These are phyloP conservation scores for Crotalaria pallida DNA, from an alignment of 306 rosid genomes.

Conservation along the genomic window DNA sequence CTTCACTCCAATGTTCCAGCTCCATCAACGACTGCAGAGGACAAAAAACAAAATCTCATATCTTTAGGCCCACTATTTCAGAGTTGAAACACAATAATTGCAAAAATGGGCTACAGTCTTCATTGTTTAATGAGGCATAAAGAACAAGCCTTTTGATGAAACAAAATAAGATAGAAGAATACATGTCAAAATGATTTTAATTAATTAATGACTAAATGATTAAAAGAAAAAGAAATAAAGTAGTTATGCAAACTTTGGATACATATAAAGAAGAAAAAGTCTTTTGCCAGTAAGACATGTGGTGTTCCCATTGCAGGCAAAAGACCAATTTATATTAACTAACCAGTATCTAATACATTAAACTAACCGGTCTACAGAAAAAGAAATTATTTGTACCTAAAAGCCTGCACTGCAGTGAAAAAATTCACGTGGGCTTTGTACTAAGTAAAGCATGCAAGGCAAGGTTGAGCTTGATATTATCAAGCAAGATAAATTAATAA, in stretches of 20 bases:
- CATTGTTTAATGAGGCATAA: conserved; percentile 12
- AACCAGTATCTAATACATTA: not conserved
- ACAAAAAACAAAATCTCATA: conserved; percentile 1
- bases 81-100: conserved; percentile 4
- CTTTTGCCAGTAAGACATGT: not conserved
- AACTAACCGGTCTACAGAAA: conserved; percentile 1
- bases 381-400: not conserved
- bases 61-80: not conserved
- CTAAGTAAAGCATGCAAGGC: not conserved
- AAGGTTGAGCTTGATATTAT: conserved; percentile 1
- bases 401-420: not conserved
- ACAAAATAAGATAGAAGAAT: not conserved
- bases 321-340: not conserved
- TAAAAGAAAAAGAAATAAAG: not conserved
- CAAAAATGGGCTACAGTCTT: conserved; percentile 1
- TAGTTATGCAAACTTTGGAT: not conserved
- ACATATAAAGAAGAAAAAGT: not conserved
- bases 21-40: conserved; percentile 72
- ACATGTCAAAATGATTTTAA: not conserved
- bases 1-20: conserved; percentile 73
- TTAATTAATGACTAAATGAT: not conserved
- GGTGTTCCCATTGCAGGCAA: not conserved
- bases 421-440: conserved; percentile 8
- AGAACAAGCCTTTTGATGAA: not conserved
- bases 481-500: not conserved